Base-by-base conservation (phyloP, 176 grass and related monocot genomes). In the Avena eriantha region DNA sequence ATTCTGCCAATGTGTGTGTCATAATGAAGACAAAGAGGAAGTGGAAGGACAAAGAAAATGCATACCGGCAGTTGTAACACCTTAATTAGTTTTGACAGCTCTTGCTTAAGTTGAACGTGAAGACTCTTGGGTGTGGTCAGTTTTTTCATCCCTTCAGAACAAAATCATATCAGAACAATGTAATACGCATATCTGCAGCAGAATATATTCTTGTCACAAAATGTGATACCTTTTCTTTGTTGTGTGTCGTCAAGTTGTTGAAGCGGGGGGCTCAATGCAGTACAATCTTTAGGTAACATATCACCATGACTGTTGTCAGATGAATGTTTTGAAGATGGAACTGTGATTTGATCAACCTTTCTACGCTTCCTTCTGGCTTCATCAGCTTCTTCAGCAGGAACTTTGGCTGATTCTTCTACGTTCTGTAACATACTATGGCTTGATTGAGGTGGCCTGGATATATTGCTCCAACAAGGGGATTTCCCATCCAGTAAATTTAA, bases 41-140 rank as follows among this genome's bases (percentile, higher is more conserved):
- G 49, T 41, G 77, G 10, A 34, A 87, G 13, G 59, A 43, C 9
- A 46, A 51, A 69, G 49, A 51, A 74, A 68, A 69, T 75, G 10
- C 87, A 81, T 94, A 98, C 96, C 56, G 92, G 93, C 64, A 98
- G 79, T 48, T 87, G 53, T 50, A 93, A 85, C 66, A 84, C 89
- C 53, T 70, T 69, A 76, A 85, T 89, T 80, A 98, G 35, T 55
- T 94, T 85, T 83, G 90, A 86, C 26, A 98, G 49, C 80, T 94
- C 79, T 36, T 76, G 79, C 72, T 94, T 88, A 82, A 98, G n/a
- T 86, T 91, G 79, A 45, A 76, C 47, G 71, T 95, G 93, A 75
- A 95, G 83, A 77, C 51, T 87, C 79, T 87, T 92, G 22, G 90
- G 96, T 41, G 84, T 81, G 76, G 61, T 87, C 76, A 89, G 71